Percentiles rank a stretch among this genome's conserved stretches.
Evolutionary conservation across 2,329 filamentous ascomycete genomes (phyloP).

Genomic region (Fusarium zealandicum): DNA sequence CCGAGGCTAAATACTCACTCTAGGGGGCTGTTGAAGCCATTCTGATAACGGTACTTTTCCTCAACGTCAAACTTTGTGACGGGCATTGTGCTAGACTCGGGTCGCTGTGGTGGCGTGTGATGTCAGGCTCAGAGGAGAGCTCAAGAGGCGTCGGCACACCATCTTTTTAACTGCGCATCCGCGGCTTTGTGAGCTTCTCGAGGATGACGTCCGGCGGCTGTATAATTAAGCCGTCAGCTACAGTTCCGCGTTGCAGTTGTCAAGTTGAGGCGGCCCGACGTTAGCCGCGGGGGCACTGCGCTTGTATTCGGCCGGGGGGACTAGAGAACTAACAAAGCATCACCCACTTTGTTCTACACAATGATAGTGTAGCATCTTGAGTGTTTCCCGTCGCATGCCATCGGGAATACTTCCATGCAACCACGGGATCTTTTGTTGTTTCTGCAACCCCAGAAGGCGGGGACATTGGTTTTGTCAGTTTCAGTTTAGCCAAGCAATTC

Average conservation of each 20-base stretch:
- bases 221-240: slow-evolving; percentile 35
- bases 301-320: slow-evolving; percentile 34
- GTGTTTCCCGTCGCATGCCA: slow-evolving; percentile 11
- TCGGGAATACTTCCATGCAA: slow-evolving; percentile 1
- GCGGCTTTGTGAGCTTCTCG: slow-evolving; percentile 24
- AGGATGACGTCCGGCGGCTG: slow-evolving; percentile 35
- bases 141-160: slow-evolving; percentile 14
- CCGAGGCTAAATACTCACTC: slow-evolving; percentile 62
- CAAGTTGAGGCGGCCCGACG: slow-evolving; percentile 37
- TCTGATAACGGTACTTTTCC: slow-evolving; percentile 76
- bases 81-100: slow-evolving; percentile 51
- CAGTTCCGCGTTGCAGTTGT: slow-evolving; percentile 38
- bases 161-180: slow-evolving; percentile 35
- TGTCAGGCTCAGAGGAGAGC: not conserved
- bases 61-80: slow-evolving; percentile 56
- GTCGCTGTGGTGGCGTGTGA: not conserved
- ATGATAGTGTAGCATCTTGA: slow-evolving; percentile 1
- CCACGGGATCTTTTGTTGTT: not conserved
- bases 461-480: not conserved
- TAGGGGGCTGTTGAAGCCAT: slow-evolving; percentile 79
- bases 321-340: slow-evolving; percentile 7
- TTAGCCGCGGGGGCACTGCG: slow-evolving; percentile 37
- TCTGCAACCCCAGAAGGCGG: not conserved
- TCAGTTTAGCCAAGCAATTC: no score
- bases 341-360: not conserved